Conservation (phyloP, 2,329 filamentous ascomycete species). For the Fusarium sp. region DNA sequence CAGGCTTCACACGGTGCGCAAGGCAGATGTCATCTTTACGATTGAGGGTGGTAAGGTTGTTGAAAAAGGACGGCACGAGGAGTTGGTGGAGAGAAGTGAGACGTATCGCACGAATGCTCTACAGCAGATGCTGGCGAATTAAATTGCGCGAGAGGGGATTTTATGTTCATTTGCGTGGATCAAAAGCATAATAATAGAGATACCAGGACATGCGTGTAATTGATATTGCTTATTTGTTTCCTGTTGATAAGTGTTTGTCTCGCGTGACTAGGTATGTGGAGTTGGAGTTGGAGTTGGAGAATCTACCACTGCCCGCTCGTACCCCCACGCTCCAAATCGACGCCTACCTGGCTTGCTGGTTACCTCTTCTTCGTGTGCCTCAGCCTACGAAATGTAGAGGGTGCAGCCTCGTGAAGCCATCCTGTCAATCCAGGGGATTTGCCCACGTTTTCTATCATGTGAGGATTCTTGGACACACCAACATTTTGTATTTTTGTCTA, state of each 20-base stretch:
- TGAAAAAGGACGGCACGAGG: conserved; percentile 66
- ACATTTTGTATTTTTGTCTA: background rate
- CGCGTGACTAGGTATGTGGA: background rate
- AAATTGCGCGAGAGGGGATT: background rate
- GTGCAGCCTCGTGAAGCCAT: conserved; percentile 23
- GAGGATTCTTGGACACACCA: conserved; percentile 20
- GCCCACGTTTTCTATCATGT: conserved; percentile 40
- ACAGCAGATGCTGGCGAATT: conserved; percentile 61
- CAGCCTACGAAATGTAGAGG: conserved; percentile 26
- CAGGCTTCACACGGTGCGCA: conserved; percentile 67
- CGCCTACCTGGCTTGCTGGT: conserved; percentile 23
- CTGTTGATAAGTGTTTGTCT: background rate
- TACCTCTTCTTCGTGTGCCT: conserved; percentile 25
- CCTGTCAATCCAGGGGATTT: conserved; percentile 45
- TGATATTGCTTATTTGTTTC: background rate
- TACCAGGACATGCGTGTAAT: background rate
- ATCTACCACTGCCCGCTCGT: background rate
- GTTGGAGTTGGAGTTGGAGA: background rate
- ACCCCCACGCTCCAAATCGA: conserved; percentile 22
- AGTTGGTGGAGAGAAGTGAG: conserved; percentile 66
- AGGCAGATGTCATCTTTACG: conserved; percentile 70
- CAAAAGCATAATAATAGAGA: background rate
- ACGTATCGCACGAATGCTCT: conserved; percentile 65
- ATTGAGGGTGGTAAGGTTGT: conserved; percentile 66
- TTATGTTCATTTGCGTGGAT: background rate